These are phyloP conservation scores for Aspergillus quadricinctus DNA, from an alignment of 2,329 filamentous ascomycete species.

Conservation along the genomic window DNA sequence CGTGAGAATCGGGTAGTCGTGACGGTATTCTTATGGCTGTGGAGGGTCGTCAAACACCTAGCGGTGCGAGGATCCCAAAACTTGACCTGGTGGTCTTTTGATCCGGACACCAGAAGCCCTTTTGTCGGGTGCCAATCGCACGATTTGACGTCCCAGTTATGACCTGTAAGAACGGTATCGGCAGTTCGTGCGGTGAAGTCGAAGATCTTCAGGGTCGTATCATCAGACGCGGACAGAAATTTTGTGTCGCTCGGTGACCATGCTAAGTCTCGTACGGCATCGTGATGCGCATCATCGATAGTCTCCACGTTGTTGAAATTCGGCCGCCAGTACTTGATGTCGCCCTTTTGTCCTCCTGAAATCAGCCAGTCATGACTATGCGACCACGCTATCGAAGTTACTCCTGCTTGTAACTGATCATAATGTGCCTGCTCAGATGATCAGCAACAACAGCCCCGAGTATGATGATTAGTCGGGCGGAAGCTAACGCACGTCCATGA, in stretches of 20 bases:
- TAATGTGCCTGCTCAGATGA: slow-evolving; percentile 64
- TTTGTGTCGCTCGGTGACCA: slow-evolving; percentile 94
- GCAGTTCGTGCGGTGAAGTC: slow-evolving; percentile 85
- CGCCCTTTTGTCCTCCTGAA: slow-evolving; percentile 89
- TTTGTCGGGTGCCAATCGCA: slow-evolving; percentile 98
- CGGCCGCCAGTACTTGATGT: slow-evolving; percentile 97
- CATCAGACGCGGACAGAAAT: slow-evolving; percentile 93
- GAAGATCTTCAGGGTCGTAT: slow-evolving; percentile 89
- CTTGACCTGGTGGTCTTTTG: slow-evolving; percentile 95
- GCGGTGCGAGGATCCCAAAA: slow-evolving; percentile 95
- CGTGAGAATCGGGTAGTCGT: slow-evolving; percentile 89
- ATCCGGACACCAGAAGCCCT: slow-evolving; percentile 88
- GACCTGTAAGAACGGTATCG: slow-evolving; percentile 81
- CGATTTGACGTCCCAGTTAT: slow-evolving; percentile 95
- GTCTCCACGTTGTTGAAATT: slow-evolving; percentile 99
- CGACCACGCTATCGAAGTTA: slow-evolving; percentile 61
- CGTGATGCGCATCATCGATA: slow-evolving; percentile 76
- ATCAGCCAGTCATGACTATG: slow-evolving; percentile 96
- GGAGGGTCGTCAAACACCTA: slow-evolving; percentile 85
- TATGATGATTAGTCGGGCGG: background rate
- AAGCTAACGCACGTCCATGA: slow-evolving; percentile 67
- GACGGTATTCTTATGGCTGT: slow-evolving; percentile 96
- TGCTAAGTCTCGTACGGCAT: slow-evolving; percentile 84
- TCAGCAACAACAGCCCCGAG: slow-evolving; percentile 9
- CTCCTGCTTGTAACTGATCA: slow-evolving; percentile 42